Evolutionary conservation across 106 monocot genomes (phyloP).

Genomic region (Agapanthus africanus): DNA sequence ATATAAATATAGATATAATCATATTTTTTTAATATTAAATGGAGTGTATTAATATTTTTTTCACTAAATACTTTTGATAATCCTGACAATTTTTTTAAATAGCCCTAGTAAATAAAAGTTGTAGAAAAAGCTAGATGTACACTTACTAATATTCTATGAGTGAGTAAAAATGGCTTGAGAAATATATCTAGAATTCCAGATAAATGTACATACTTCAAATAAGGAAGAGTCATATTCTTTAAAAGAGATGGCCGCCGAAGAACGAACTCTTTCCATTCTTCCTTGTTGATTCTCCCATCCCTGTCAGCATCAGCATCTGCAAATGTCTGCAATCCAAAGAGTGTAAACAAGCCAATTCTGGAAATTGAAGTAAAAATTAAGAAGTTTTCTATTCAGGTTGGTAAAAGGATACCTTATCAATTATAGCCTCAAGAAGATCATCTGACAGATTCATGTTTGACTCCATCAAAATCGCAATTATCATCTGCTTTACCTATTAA

Average conservation of each 20-base stretch:
- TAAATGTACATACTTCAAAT: slow-evolving; percentile 42
- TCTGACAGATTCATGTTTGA: slow-evolving; percentile 54
- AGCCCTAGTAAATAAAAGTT: no score
- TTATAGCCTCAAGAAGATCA: slow-evolving; percentile 59
- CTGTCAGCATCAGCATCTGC: slow-evolving; percentile 64
- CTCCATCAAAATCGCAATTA: slow-evolving; percentile 64
- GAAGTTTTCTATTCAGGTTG: not conserved
- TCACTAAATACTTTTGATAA: no score
- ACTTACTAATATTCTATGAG: no score
- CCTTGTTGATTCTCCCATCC: slow-evolving; percentile 76
- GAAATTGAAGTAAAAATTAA: not conserved
- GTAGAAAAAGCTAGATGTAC: no score
- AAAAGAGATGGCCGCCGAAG: slow-evolving; percentile 58
- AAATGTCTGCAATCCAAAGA: slow-evolving; percentile 67
- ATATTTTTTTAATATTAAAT: no score
- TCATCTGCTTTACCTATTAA: slow-evolving; percentile 72
- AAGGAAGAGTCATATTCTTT: slow-evolving; percentile 89
- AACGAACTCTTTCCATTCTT: slow-evolving; percentile 79
- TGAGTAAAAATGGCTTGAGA: not conserved
- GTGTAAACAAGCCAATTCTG: not conserved
- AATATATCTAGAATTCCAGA: not conserved
- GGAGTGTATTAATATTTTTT: no score
- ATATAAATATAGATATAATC: no score
- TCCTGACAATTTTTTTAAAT: no score
- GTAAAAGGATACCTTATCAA: slow-evolving; percentile 50